These are phyloP conservation scores for Zangia roseola DNA, from an alignment of 768 basidiomycete species.

Conservation along the genomic window DNA sequence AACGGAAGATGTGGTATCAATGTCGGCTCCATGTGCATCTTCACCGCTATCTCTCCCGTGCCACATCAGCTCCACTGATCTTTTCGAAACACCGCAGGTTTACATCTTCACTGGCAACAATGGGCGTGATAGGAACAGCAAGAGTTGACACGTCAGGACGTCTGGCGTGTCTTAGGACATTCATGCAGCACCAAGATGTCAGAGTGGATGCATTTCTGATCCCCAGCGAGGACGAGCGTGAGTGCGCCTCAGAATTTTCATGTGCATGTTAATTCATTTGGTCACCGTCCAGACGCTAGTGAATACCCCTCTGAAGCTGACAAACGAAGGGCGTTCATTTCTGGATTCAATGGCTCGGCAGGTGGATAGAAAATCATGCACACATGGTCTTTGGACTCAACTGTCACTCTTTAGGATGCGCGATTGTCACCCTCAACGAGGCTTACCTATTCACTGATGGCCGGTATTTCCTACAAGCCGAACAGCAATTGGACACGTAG, in stretches of 20 bases:
- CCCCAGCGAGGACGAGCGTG: conserved; percentile 92
- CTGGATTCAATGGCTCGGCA: conserved; percentile 93
- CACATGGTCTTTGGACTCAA: conserved; percentile 2
- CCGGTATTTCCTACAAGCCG: conserved; percentile 91
- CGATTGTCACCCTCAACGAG: conserved; percentile 64
- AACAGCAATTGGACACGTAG: conserved; percentile 82
- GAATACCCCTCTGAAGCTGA: conserved; percentile 89
- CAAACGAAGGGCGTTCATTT: conserved; percentile 82
- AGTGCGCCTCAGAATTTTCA: conserved; percentile 26
- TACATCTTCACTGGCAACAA: conserved; percentile 24
- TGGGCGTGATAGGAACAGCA: conserved; percentile 37
- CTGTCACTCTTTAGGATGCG: conserved; percentile 55
- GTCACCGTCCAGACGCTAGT: conserved; percentile 79
- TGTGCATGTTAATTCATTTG: background rate
- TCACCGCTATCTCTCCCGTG: conserved; percentile 24
- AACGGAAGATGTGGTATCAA: conserved; percentile 29
- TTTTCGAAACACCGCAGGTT: background rate
- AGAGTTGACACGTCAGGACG: conserved; percentile 64
- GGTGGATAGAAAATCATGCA: conserved; percentile 42
- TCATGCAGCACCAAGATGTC: conserved; percentile 59
- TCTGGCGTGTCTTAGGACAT: conserved; percentile 59
- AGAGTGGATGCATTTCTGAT: conserved; percentile 75
- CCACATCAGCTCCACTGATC: conserved; percentile 1
- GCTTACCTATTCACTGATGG: conserved; percentile 95
- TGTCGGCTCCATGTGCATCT: conserved; percentile 14